Percentiles rank a stretch among this genome's conserved stretches.
Conservation (phyloP, 192 early-diverging fungal species). For the Paraglomus occultum region DNA sequence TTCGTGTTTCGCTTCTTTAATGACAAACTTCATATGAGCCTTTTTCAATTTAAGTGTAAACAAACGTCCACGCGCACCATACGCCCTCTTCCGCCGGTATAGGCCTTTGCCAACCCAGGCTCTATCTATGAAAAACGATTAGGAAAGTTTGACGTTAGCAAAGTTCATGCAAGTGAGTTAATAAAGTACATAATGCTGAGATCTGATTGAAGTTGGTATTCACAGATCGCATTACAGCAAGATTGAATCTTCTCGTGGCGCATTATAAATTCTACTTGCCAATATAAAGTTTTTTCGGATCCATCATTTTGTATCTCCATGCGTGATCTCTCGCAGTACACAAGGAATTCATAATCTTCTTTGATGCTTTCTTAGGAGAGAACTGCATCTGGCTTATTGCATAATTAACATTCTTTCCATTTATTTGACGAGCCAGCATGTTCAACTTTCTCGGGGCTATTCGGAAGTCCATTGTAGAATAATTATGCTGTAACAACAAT, state of each 20-base stretch:
- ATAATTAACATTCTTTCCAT: conserved; percentile 60
- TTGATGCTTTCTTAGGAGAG: conserved; percentile 65
- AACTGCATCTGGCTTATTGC: conserved; percentile 80
- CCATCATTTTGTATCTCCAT: conserved; percentile 59
- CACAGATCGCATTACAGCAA: not conserved
- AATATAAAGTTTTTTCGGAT: conserved; percentile 57
- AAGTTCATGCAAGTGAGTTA: not conserved
- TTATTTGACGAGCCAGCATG: conserved; percentile 69
- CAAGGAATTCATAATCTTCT: conserved; percentile 62
- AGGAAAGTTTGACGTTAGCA: not conserved
- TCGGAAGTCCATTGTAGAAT: conserved; percentile 65
- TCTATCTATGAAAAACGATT: conserved; percentile 45
- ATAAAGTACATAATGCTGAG: no score
- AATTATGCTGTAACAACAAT: conserved; percentile 44
- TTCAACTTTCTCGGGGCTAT: conserved; percentile 70
- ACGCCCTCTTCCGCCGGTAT: conserved; percentile 70
- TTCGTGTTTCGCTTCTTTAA: conserved; percentile 57
- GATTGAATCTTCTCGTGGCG: not conserved
- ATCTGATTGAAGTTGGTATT: not conserved
- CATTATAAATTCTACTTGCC: conserved; percentile 32
- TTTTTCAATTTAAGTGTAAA: conserved; percentile 74
- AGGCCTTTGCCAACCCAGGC: conserved; percentile 87
- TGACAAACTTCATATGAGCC: conserved; percentile 77
- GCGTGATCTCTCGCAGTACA: conserved; percentile 71
- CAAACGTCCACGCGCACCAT: conserved; percentile 75